Evolutionary conservation across 140 eudicot genomes (phyloP), one percentile per base, ranked within the genome.

Genomic region (Bidens hawaiensis): DNA sequence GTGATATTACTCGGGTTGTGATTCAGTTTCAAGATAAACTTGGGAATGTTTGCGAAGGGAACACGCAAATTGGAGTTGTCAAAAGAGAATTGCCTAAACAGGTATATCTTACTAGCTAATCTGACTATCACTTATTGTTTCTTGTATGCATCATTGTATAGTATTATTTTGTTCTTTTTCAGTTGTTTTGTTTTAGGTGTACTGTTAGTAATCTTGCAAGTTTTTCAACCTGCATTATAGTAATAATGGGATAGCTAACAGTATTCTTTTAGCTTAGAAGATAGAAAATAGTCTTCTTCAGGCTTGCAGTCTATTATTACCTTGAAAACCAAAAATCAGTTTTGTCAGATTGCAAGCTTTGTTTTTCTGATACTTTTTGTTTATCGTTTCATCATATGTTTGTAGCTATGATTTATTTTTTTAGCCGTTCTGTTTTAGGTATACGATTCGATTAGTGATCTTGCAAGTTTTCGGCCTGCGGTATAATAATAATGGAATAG

Each of bases 21-120:
- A 73, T 86, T 31, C 94, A 86, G 55, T 86, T 86, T 62, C 87
- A 75, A 77, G 97, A 90, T 78, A 86, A 90, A 64, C 80, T 90
- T 70, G 97, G 97, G 31, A 90, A 90, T 75, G 81, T 79, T 18
- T 82, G 86, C 38, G 94, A 90, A 75, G 97, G 97, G 64, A 86
- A 81, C 57, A 90, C 97, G 23, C 81, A 81, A 64, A 36, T 64
- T 4, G 79, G 83, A 45, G 85, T 90, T 10, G 77, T 90, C 23
- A 63, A 61, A 54, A 79, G 95, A 62, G 87, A 79, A 73, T 48
- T 90, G 67, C 97, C 97, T 15, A 71, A 72, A 27, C 76, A 69
- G 88, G 97, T 90, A 57, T 47, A 40, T 45, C 8, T 71, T 17
- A 56, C 43, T 16, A 56, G 26, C 43, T n/a, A n/a, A n/a, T n/a